These are phyloP conservation scores for Epicoccum sorghinum DNA, from an alignment of 2,329 filamentous ascomycete genomes.

Conservation along the genomic window DNA sequence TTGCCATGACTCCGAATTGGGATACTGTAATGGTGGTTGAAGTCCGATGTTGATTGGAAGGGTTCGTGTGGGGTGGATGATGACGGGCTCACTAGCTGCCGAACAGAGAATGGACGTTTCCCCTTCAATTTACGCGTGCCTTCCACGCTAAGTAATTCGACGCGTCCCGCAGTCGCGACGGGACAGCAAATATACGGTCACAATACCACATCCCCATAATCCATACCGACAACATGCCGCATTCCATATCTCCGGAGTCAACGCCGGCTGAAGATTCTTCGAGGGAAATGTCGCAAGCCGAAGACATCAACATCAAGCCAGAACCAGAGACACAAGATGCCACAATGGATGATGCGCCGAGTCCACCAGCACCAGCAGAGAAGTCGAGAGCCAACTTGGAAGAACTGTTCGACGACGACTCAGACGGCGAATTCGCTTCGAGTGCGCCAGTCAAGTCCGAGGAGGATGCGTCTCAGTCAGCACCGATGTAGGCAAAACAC, in stretches of 20 bases:
- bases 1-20: constrained; percentile 25
- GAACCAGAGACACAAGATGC: constrained; percentile 39
- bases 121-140: constrained; percentile 25
- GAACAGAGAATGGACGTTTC: not conserved
- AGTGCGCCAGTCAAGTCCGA: constrained; percentile 56
- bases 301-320: constrained; percentile 33
- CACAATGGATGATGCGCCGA: constrained; percentile 39
- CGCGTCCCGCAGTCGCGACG: constrained; percentile 20
- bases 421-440: constrained; percentile 64
- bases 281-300: constrained; percentile 48
- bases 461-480: constrained; percentile 47
- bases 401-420: constrained; percentile 64
- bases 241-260: constrained; percentile 51
- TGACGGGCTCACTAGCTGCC: constrained; percentile 10
- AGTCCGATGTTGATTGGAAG: constrained; percentile 13
- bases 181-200: not conserved
- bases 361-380: constrained; percentile 32
- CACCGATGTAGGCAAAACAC: constrained; percentile 44
- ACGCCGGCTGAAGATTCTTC: constrained; percentile 48
- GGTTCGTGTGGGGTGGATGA: constrained; percentile 13
- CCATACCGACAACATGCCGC: constrained; percentile 49
- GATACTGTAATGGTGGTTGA: constrained; percentile 13
- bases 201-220: constrained; percentile 8
- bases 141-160: constrained; percentile 24
- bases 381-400: constrained; percentile 55